These are phyloP conservation scores for Citrus cavaleriei DNA, from an alignment of 345 rosid species.

Conservation along the genomic window DNA sequence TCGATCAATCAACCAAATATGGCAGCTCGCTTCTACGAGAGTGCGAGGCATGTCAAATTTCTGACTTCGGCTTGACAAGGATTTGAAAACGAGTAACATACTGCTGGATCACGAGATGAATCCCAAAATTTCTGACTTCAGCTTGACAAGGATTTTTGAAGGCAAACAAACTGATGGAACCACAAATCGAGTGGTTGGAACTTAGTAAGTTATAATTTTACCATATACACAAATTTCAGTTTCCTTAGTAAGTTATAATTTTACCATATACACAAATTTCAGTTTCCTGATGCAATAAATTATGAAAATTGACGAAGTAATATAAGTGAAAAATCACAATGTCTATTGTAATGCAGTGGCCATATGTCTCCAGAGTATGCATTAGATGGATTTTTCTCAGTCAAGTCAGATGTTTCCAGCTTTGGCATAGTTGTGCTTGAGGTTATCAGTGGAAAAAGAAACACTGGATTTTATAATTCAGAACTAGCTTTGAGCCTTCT, in stretches of 20 bases:
- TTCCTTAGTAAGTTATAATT: slow-evolving; percentile 31
- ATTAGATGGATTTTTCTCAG: slow-evolving; percentile 21
- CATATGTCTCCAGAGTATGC: slow-evolving; percentile 22
- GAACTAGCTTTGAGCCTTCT: slow-evolving; percentile 15
- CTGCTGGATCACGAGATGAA: slow-evolving; percentile 63
- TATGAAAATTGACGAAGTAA: not conserved
- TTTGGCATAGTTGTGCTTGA: slow-evolving; percentile 26
- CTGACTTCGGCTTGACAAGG: too few relatives aligned
- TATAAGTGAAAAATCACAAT: not conserved
- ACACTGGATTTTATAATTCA: slow-evolving; percentile 7
- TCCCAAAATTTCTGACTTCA: slow-evolving; percentile 75
- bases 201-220: slow-evolving; percentile 44
- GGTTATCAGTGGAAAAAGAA: slow-evolving; percentile 27
- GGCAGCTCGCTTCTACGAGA: slow-evolving; percentile 20
- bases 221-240: too few relatives aligned
- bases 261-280: not conserved
- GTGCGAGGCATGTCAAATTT: slow-evolving; percentile 24
- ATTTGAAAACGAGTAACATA: slow-evolving; percentile 57
- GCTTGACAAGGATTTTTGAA: slow-evolving; percentile 62
- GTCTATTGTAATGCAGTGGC: slow-evolving; percentile 15
- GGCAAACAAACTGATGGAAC: slow-evolving; percentile 44
- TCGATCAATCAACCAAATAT: slow-evolving; percentile 1
- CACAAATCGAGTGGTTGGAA: slow-evolving; percentile 63
- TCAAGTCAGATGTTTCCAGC: too few relatives aligned
- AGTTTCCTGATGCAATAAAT: too few relatives aligned